These are phyloP conservation scores for Liriodendron chinense DNA, from an alignment of 164 flowering plant species.

Conservation along the genomic window DNA sequence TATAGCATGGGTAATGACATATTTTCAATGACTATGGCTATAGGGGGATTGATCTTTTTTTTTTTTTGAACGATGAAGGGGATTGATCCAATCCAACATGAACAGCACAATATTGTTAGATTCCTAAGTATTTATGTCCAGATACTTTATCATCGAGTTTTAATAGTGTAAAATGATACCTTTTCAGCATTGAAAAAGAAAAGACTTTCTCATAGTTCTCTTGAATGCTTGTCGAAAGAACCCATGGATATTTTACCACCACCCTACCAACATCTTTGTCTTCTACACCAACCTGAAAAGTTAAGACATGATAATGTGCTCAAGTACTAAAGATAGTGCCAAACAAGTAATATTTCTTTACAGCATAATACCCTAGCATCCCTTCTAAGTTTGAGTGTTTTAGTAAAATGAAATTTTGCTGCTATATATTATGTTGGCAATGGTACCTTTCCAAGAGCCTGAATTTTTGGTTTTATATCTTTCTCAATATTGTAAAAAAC, in stretches of 20 bases:
- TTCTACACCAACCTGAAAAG: slow-evolving; percentile 42
- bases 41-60: not conserved
- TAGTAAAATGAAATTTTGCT: no score
- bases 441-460: slow-evolving; percentile 55
- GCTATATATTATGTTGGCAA: not conserved
- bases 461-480: slow-evolving; percentile 47
- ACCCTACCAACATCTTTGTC: slow-evolving; percentile 52
- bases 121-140: no score
- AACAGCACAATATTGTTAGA: not conserved
- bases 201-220: slow-evolving; percentile 55
- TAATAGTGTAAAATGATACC: slow-evolving; percentile 37
- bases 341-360: not conserved
- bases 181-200: slow-evolving; percentile 47
- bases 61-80: not conserved
- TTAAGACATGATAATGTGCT: slow-evolving; percentile 8
- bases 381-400: not conserved
- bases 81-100: not conserved
- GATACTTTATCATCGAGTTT: not conserved
- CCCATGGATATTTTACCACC: slow-evolving; percentile 88
- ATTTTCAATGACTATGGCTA: not conserved
- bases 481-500: slow-evolving; percentile 45
- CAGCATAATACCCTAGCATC: not conserved
- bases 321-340: not conserved
- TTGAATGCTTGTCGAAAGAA: slow-evolving; percentile 65
- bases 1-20: not conserved